A percentile compares a stretch with the other conserved stretches of the same genome.
Evolutionary conservation across 495 filamentous ascomycete species (phyloP).

Genomic region (Penicillium cataractarum): DNA sequence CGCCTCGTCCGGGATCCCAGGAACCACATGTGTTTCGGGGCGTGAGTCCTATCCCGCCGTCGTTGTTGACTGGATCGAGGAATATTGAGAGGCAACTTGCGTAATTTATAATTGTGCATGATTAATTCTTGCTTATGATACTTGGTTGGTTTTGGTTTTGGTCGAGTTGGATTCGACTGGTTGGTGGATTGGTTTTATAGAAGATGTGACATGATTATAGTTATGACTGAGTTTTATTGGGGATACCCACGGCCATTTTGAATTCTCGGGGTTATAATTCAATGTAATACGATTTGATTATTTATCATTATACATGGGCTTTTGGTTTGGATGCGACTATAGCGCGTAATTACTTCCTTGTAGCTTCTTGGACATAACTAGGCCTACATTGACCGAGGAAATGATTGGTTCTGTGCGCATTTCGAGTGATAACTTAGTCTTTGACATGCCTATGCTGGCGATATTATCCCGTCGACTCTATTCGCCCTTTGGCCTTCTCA

Average conservation of each 20-base stretch:
- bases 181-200: background rate
- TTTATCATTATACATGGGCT: background rate
- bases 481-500: background rate
- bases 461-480: background rate
- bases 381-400: too few species aligned
- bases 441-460: background rate
- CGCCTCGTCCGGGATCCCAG: constrained; percentile 22
- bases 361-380: too few species aligned
- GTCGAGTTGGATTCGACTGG: background rate
- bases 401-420: too few species aligned
- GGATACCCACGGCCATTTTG: constrained; percentile 17
- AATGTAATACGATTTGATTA: background rate
- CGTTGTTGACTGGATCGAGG: constrained; percentile 38
- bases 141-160: background rate
- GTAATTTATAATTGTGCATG: constrained; percentile 18
- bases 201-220: constrained; percentile 6
- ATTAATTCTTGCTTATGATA: background rate
- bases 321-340: too few species aligned
- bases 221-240: constrained; percentile 9
- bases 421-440: too few species aligned
- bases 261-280: background rate
- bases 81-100: constrained; percentile 49
- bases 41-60: constrained; percentile 36
- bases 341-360: too few species aligned
- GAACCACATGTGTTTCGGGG: constrained; percentile 26